Evolutionary conservation across 2,329 filamentous ascomycete genomes (phyloP).

Genomic region (Fusarium nelsonii): DNA sequence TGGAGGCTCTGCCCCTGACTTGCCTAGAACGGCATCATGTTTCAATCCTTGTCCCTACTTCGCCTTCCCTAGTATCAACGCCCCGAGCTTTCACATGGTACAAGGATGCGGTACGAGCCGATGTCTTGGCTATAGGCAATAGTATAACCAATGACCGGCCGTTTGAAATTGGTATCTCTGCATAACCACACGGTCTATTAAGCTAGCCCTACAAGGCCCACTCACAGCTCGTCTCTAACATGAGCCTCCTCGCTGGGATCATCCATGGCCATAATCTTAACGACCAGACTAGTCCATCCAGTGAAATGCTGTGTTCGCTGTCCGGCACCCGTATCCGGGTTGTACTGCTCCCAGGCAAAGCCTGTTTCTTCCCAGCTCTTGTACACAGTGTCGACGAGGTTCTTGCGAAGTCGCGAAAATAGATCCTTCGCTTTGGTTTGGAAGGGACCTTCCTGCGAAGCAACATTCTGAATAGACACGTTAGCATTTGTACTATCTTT

Average conservation of each 20-base stretch:
- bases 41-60: slow-evolving; percentile 15
- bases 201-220: slow-evolving; percentile 16
- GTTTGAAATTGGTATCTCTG: slow-evolving; percentile 11
- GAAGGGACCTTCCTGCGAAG: slow-evolving; percentile 74
- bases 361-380: slow-evolving; percentile 89
- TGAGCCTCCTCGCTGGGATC: slow-evolving; percentile 63
- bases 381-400: slow-evolving; percentile 90
- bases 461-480: slow-evolving; percentile 67
- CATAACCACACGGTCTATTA: slow-evolving; percentile 12
- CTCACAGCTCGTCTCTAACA: slow-evolving; percentile 63
- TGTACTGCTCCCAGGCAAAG: slow-evolving; percentile 99
- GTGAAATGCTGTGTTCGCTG: slow-evolving; percentile 98
- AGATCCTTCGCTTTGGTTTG: slow-evolving; percentile 75
- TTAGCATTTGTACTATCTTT: slow-evolving; percentile 19
- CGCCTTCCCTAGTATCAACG: not conserved
- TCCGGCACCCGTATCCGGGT: slow-evolving; percentile 91
- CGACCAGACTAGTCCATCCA: slow-evolving; percentile 97
- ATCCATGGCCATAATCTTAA: slow-evolving; percentile 97
- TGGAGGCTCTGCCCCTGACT: slow-evolving; percentile 22
- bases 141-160: slow-evolving; percentile 10
- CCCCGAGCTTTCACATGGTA: slow-evolving; percentile 31
- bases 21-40: slow-evolving; percentile 27
- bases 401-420: slow-evolving; percentile 82
- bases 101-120: slow-evolving; percentile 28
- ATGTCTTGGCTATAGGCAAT: slow-evolving; percentile 8